Evolutionary conservation across 2,329 filamentous ascomycete species (phyloP).

Genomic region (Exophiala spinifera): DNA sequence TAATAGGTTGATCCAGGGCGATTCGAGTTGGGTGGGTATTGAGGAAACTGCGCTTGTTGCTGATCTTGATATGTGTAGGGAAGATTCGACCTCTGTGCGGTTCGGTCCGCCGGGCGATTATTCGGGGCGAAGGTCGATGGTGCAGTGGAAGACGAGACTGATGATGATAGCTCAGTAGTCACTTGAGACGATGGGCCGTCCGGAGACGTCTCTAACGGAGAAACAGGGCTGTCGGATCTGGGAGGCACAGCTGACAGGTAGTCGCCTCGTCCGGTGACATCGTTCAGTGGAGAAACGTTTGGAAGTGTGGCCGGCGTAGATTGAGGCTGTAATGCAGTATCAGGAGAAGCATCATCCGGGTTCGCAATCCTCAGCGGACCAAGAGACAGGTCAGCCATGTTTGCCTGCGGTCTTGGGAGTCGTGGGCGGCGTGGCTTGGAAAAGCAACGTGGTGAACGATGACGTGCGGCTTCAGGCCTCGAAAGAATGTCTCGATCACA

Average conservation of each 20-base stretch:
- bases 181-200: slow-evolving; percentile 16
- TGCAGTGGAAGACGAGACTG: slow-evolving; percentile 10
- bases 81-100: slow-evolving; percentile 39
- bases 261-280: slow-evolving; percentile 18
- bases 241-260: slow-evolving; percentile 16
- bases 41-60: slow-evolving; percentile 41
- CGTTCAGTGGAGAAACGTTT: slow-evolving; percentile 24
- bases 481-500: slow-evolving; percentile 9
- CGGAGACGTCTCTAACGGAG: slow-evolving; percentile 19
- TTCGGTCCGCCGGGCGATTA: slow-evolving; percentile 20
- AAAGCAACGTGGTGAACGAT: slow-evolving; percentile 7
- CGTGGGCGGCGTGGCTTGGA: slow-evolving; percentile 24
- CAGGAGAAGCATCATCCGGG: slow-evolving; percentile 67
- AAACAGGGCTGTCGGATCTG: slow-evolving; percentile 26
- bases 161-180: slow-evolving; percentile 2
- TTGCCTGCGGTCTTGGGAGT: slow-evolving; percentile 19
- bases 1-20: slow-evolving; percentile 51
- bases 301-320: slow-evolving; percentile 18
- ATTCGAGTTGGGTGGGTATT: slow-evolving; percentile 40
- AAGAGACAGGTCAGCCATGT: slow-evolving; percentile 61
- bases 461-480: slow-evolving; percentile 12
- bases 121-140: slow-evolving; percentile 15
- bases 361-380: slow-evolving; percentile 96
- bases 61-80: slow-evolving; percentile 45
- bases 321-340: slow-evolving; percentile 30